phyloP scores from a whole-genome alignment of 106 monocot genomes.

The Xerophyta viscosa region DNA sequence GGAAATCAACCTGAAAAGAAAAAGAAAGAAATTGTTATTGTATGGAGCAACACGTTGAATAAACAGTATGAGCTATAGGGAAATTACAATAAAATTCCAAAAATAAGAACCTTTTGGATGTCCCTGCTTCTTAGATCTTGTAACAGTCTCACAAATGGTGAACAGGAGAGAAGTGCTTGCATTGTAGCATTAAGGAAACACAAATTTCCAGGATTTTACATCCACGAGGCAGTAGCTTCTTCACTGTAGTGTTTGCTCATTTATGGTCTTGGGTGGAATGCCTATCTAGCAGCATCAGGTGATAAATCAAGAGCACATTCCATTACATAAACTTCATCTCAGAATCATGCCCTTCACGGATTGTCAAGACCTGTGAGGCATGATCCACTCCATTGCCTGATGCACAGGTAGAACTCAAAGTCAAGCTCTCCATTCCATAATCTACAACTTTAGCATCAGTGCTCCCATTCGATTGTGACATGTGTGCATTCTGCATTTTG shows the following conservation, averaged over 20 bases:
- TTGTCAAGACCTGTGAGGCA: not conserved
- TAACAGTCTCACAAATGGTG: constrained; percentile 74
- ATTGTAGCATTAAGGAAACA: constrained; percentile 95
- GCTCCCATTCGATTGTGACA: constrained; percentile 27
- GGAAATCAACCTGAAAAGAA: constrained; percentile 56
- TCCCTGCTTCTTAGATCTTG: constrained; percentile 41
- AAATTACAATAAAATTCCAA: not conserved
- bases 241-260: constrained; percentile 11
- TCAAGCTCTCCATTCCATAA: constrained; percentile 9
- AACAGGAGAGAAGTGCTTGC: constrained; percentile 87
- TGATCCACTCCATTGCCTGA: constrained; percentile 2
- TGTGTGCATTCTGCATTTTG: constrained; percentile 5
- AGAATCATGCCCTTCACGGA: constrained; percentile 6
- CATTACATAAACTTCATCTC: not conserved
- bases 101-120: constrained; percentile 63
- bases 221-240: constrained; percentile 61
- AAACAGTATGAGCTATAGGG: constrained; percentile 6
- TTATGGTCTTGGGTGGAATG: constrained; percentile 10
- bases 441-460: constrained; percentile 3
- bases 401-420: not conserved
- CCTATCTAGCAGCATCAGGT: constrained; percentile 2
- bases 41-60: constrained; percentile 1
- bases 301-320: constrained; percentile 12
- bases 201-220: constrained; percentile 85
- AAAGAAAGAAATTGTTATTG: not conserved